Evolutionary conservation across 1,139 yeast species (phyloP).

Genomic region (Geotrichum histeridarum): DNA sequence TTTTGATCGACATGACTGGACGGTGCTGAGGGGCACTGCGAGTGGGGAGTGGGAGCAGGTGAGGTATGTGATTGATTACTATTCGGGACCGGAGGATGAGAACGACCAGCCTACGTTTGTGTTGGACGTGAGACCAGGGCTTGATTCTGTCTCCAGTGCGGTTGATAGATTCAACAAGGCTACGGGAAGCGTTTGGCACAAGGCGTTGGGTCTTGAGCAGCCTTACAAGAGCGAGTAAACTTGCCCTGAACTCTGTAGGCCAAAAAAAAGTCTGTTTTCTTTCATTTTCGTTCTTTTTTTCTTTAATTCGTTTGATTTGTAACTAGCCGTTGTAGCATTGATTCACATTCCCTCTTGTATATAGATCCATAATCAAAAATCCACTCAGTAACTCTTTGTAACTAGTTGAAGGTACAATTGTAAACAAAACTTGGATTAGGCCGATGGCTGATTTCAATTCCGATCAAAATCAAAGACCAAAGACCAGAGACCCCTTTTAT

Average conservation of each 20-base stretch:
- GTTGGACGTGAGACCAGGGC: slow-evolving; percentile 92
- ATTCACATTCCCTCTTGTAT: too few relatives aligned
- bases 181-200: slow-evolving; percentile 44
- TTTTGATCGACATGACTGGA: slow-evolving; percentile 98
- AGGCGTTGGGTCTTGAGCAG: slow-evolving; percentile 43
- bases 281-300: too few relatives aligned
- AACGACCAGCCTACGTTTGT: slow-evolving; percentile 84
- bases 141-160: slow-evolving; percentile 62
- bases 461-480: too few relatives aligned
- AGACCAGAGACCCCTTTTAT: too few relatives aligned
- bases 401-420: too few relatives aligned
- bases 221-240: slow-evolving; percentile 17
- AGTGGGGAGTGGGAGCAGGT: slow-evolving; percentile 53
- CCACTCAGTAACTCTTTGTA: too few relatives aligned
- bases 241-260: not conserved
- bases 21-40: slow-evolving; percentile 63
- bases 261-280: too few relatives aligned
- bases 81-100: slow-evolving; percentile 86
- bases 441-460: too few relatives aligned
- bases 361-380: too few relatives aligned
- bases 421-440: too few relatives aligned
- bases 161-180: slow-evolving; percentile 59
- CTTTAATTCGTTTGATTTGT: too few relatives aligned
- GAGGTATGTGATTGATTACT: slow-evolving; percentile 91
- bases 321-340: too few relatives aligned